Conservation (phyloP, 78 protist species). For the Dictyostelium intermedium region DNA sequence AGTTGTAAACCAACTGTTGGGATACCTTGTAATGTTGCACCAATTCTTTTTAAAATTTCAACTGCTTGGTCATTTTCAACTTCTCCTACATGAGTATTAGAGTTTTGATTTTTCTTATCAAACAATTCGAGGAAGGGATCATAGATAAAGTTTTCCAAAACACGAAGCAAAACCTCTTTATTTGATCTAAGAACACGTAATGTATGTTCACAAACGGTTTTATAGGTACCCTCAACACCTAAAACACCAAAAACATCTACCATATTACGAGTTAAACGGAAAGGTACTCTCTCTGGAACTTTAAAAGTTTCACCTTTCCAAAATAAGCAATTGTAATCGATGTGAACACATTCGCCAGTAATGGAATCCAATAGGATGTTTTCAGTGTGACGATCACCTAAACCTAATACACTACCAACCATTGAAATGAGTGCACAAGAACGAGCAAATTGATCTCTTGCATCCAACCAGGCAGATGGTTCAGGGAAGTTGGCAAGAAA, state of each 20-base stretch:
- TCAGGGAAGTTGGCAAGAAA: constrained; percentile 87
- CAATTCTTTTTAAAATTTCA: constrained; percentile 23
- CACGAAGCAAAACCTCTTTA: constrained; percentile 89
- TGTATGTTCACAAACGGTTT: constrained; percentile 85
- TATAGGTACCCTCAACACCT: constrained; percentile 89
- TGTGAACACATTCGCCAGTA: constrained; percentile 93
- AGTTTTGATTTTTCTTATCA: neutral
- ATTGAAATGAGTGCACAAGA: constrained; percentile 91
- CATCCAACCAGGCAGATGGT: constrained; percentile 91
- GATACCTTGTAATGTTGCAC: constrained; percentile 32
- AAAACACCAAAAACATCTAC: constrained; percentile 92
- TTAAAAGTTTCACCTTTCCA: constrained; percentile 89
- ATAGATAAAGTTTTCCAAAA: constrained; percentile 92
- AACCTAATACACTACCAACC: constrained; percentile 88
- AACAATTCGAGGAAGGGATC: constrained; percentile 95
- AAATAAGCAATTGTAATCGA: constrained; percentile 96
- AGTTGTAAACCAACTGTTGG: constrained; percentile 44
- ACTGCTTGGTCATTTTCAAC: constrained; percentile 28
- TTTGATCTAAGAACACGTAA: constrained; percentile 78
- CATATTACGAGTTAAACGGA: constrained; percentile 96
- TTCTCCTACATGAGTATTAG: neutral
- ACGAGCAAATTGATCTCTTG: constrained; percentile 83
- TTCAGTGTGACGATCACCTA: constrained; percentile 97
- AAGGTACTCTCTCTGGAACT: constrained; percentile 94
- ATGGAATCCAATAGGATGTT: constrained; percentile 92